Evolutionary conservation across 257 asterid species (phyloP).

Genomic region (Solanum ossicruentum): DNA sequence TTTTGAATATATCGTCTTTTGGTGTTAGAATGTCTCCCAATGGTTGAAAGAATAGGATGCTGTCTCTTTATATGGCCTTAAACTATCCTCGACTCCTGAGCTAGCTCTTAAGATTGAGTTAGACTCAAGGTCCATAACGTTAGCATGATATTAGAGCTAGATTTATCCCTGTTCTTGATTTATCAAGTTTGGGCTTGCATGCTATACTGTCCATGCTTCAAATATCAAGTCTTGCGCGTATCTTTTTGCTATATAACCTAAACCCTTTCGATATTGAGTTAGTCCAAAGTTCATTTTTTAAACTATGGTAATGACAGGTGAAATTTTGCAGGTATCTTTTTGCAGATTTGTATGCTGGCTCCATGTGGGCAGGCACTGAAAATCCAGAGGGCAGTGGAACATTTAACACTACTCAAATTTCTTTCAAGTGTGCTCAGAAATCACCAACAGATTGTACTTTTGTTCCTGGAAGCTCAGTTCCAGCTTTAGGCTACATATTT

Average conservation of each 20-base stretch:
- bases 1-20: neutral
- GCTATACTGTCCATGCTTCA: neutral
- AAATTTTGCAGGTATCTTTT: slow-evolving; percentile 46
- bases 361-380: slow-evolving; percentile 66
- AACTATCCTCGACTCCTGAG: neutral
- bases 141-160: neutral
- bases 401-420: slow-evolving; percentile 28
- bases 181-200: neutral
- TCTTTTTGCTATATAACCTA: neutral
- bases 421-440: slow-evolving; percentile 49
- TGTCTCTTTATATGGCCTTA: neutral
- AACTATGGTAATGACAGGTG: neutral
- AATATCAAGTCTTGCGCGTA: neutral
- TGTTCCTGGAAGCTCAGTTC: slow-evolving; percentile 41
- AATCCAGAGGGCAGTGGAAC: slow-evolving; percentile 55
- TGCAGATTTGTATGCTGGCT: slow-evolving; percentile 63
- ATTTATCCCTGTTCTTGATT: neutral
- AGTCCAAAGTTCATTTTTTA: neutral
- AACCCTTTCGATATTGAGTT: neutral
- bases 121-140: neutral
- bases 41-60: neutral
- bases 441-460: slow-evolving; percentile 61
- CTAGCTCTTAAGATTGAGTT: neutral
- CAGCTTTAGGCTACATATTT: slow-evolving; percentile 65
- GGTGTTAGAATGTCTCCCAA: neutral